Base-by-base conservation (phyloP, 129 eudicot genomes). In the Flaveria bidentis region DNA sequence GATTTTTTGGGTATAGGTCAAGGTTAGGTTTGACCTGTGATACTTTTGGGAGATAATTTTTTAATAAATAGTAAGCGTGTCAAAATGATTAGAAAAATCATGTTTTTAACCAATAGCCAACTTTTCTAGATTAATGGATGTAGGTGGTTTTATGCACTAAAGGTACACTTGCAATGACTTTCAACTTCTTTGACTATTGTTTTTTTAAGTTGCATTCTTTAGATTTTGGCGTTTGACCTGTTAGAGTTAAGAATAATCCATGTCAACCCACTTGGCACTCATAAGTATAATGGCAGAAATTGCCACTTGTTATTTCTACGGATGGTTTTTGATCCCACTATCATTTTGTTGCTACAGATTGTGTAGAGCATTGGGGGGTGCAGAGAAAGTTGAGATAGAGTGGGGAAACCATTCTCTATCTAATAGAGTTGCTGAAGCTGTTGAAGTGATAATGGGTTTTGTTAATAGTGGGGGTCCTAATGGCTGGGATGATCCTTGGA, bases 401-500 rank as follows among this genome's bases (percentile, higher is more conserved):
- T 76, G 81, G 67, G 99, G 99, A 72, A 91, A 84, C 88, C 99
- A 91, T 79, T 85, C 97, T 14, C 82, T 94, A 14, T 89, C 99
- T 1, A 94, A 94, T 83, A 84, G 99, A 85, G 84, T 75, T 14
- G 88, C 78, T 16, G 99, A 94, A 75, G 96, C 89, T 73, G 99
- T 87, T 28, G 84, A 84, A 56, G 91, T 93, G 4, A 91, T 91
- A 50, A 78, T 94, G 67, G 76, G 71, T 51, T 88, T 94, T 57
- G 83, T 91, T 12, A 94, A 80, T 74, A 84, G 99, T 78, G 98
- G 91, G 61, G 96, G 91, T 15, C 97, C 93, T 50, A 91, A 79
- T 64, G 97, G 96, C 39, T 94, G 99, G 97, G 99, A 94, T 42
- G 97, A 94, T 51, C 97, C 99, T 0, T 91, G 97, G 97, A 83